These are phyloP conservation scores for Penicillium herquei DNA, from an alignment of 495 filamentous ascomycete species.

Conservation along the genomic window DNA sequence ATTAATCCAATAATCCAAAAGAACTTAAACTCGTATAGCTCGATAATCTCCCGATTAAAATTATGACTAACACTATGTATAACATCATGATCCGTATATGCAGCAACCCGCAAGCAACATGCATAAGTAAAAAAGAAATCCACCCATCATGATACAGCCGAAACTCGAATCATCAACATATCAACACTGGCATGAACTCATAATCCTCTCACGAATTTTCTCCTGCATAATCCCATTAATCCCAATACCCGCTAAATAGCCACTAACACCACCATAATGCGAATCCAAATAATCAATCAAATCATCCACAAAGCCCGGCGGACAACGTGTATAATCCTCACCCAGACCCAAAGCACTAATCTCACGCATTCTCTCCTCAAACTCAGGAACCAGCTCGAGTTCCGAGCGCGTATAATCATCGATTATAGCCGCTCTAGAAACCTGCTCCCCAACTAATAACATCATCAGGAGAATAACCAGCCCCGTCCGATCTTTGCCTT, in stretches of 20 bases:
- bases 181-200: background rate
- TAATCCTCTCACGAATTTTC: conserved; percentile 27
- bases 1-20: too few relatives aligned
- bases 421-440: conserved; percentile 54
- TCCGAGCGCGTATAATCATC: conserved; percentile 68
- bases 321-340: conserved; percentile 65
- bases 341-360: conserved; percentile 65
- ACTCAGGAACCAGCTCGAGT: conserved; percentile 58
- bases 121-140: too few relatives aligned
- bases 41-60: too few relatives aligned
- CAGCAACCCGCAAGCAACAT: too few relatives aligned
- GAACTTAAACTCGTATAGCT: too few relatives aligned
- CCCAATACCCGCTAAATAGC: conserved; percentile 61
- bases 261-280: conserved; percentile 58
- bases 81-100: too few relatives aligned
- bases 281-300: conserved; percentile 50
- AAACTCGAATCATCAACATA: background rate
- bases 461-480: conserved; percentile 65
- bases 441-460: conserved; percentile 53
- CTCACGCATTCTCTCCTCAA: conserved; percentile 62
- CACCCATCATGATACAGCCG: background rate
- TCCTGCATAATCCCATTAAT: conserved; percentile 44
- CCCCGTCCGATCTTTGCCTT: conserved; percentile 86
- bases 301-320: conserved; percentile 51
- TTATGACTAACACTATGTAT: too few relatives aligned